These are phyloP conservation scores for Manihot esculenta DNA, from an alignment of 441 rosid genomes.

Conservation along the genomic window DNA sequence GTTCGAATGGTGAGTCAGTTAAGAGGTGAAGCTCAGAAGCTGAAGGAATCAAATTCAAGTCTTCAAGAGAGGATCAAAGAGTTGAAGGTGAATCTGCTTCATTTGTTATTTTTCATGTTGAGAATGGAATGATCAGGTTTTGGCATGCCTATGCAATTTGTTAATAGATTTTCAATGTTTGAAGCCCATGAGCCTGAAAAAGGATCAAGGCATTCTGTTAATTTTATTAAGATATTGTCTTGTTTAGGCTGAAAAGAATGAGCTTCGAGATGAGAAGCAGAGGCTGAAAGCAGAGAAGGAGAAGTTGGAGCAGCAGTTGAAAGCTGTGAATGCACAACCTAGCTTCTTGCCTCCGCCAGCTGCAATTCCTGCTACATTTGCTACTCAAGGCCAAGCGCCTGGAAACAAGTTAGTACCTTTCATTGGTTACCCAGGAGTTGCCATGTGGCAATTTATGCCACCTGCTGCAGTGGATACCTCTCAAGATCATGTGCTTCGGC, in stretches of 20 bases:
- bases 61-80: constrained; percentile 95
- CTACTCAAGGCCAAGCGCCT: constrained; percentile 79
- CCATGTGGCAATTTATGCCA: constrained; percentile 99
- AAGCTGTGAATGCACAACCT: constrained; percentile 63
- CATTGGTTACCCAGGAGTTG: constrained; percentile 92
- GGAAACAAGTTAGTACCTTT: constrained; percentile 92
- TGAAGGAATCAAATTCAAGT: constrained; percentile 79
- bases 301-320: constrained; percentile 82
- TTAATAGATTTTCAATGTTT: constrained; percentile 15
- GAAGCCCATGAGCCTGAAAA: not conserved
- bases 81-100: constrained; percentile 58
- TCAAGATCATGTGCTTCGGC: constrained; percentile 96
- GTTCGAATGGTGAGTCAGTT: constrained; percentile 83
- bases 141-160: not conserved
- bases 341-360: constrained; percentile 76
- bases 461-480: constrained; percentile 97
- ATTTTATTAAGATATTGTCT: constrained; percentile 12
- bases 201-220: not conserved
- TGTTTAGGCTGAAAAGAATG: constrained; percentile 85
- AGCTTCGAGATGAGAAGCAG: constrained; percentile 96
- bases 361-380: constrained; percentile 73
- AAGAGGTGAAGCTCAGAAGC: constrained; percentile 83
- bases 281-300: constrained; percentile 94
- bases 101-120: constrained; percentile 1
- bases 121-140: not conserved